Base-by-base conservation (phyloP, 192 early-diverging fungal genomes). In the Rhizophagus sp. region DNA sequence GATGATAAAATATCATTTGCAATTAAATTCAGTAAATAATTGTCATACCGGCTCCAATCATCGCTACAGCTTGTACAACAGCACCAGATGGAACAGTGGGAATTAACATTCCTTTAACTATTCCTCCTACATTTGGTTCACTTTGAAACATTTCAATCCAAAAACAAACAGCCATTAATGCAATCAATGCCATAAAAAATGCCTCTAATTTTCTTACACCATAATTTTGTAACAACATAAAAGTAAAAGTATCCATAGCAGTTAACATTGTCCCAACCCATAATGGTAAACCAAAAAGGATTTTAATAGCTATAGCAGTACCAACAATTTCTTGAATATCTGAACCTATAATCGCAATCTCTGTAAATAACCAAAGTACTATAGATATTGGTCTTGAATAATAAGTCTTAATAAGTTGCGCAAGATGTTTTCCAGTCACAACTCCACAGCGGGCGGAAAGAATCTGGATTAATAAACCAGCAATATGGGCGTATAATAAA, bases 261-360 rank as follows among this genome's bases (percentile, higher is more conserved):
- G 96, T 96, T 36, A 96, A 76, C 49, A 95, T 81, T 2, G 96
- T 91, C 5, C 96, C 96, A 49, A 86, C 84, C 84, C 89, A 89
- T 13, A 97, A 71, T 4, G 89, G 85, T 0, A 95, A 68, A 4
- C 86, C 83, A 75, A 96, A 93, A 49, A 97, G 80, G 52, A 97
- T 87, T 39, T 94, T 91, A 50, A 97, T 79, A 1, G 94, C 95
- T 73, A 97, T 96, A 4, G 95, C 96, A 8, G 95, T 95, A 13
- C 96, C 96, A n/a, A 97, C 91, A 19, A 96, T 94, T 71, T 93
- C 92, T 75, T 93, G 92, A 50, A 93, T 93, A 69, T 93, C 92
- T 1, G 90, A 91, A 6, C 91, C 91, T 34, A 93, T 92, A 57
- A 93, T 93, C 5, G 92, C 92, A 12, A 90, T 73, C 77, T 93